Evolutionary conservation across 306 rosid species (phyloP).

Genomic region (Lupinus albus): DNA sequence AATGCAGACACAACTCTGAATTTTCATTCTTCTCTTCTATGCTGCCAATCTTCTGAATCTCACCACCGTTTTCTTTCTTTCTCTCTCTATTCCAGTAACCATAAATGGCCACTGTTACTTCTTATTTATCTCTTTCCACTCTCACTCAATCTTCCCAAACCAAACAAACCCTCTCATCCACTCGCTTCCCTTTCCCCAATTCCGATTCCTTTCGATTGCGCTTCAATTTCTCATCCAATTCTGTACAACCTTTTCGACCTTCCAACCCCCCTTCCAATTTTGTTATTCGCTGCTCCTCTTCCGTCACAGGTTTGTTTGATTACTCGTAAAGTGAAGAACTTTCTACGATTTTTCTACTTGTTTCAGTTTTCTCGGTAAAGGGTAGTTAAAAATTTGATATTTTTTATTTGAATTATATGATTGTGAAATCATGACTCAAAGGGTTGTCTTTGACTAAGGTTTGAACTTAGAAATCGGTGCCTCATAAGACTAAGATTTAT

Average conservation of each 20-base stretch:
- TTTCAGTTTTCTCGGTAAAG: too few relatives aligned
- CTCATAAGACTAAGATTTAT: neutral
- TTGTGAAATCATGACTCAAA: too few relatives aligned
- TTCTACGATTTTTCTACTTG: neutral
- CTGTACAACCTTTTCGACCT: conserved; percentile 43
- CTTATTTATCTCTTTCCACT: conserved; percentile 68
- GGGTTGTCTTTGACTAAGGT: neutral
- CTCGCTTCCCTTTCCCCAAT: conserved; percentile 41
- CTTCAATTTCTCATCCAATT: conserved; percentile 43
- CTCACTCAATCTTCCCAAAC: conserved; percentile 63
- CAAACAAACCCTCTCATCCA: conserved; percentile 43
- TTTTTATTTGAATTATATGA: too few relatives aligned
- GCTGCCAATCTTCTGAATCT: conserved; percentile 32
- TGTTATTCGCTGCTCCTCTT: conserved; percentile 63
- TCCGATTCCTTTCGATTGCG: conserved; percentile 55
- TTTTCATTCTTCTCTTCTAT: neutral
- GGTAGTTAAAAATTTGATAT: neutral
- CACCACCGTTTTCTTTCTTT: too few relatives aligned
- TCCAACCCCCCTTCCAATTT: conserved; percentile 37
- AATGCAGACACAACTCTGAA: too few relatives aligned
- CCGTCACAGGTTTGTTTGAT: conserved; percentile 56
- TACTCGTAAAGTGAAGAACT: too few relatives aligned
- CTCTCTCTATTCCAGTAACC: neutral
- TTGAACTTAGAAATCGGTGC: too few relatives aligned
- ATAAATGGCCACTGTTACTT: conserved; percentile 73